A percentile compares a stretch with the other conserved stretches of the same genome.
phyloP scores from a whole-genome alignment of 768 basidiomycete species.

The Pulveroboletus ravenelii region DNA sequence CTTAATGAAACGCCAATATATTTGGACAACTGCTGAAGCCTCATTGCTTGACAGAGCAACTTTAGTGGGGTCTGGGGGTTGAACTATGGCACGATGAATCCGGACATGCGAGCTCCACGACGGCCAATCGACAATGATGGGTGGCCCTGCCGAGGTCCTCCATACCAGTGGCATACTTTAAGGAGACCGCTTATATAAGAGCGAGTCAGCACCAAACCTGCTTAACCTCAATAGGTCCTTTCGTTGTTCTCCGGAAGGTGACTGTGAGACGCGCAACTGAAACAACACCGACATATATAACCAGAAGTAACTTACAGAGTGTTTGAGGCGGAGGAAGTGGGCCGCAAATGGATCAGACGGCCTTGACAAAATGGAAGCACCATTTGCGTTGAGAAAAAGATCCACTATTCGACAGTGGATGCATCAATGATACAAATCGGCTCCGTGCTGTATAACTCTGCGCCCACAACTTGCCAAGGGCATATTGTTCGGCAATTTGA shows the following conservation, averaged over 20 bases:
- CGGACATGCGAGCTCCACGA: too few species aligned
- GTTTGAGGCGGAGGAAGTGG: background rate
- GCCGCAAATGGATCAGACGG: background rate
- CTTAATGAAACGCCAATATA: background rate
- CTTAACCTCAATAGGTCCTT: background rate
- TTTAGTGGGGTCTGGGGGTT: too few species aligned
- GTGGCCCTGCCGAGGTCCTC: background rate
- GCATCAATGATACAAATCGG: background rate
- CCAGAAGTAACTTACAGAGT: too few species aligned
- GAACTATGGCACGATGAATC: too few species aligned
- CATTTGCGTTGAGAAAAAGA: background rate
- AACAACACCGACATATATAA: background rate
- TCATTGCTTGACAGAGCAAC: background rate
- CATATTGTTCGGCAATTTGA: too few species aligned
- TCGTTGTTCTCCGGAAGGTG: background rate
- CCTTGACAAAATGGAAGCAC: background rate
- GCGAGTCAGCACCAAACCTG: background rate
- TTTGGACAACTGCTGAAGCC: background rate
- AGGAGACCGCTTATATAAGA: background rate
- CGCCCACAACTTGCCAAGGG: too few species aligned
- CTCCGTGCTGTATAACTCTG: background rate
- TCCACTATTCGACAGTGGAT: background rate
- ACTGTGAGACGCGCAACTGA: background rate
- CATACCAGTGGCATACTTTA: background rate
- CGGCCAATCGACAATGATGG: too few species aligned